Evolutionary conservation across 1,284 basidiomycete genomes (phyloP).

Genomic region (Filobasidium uniguttulatum): DNA sequence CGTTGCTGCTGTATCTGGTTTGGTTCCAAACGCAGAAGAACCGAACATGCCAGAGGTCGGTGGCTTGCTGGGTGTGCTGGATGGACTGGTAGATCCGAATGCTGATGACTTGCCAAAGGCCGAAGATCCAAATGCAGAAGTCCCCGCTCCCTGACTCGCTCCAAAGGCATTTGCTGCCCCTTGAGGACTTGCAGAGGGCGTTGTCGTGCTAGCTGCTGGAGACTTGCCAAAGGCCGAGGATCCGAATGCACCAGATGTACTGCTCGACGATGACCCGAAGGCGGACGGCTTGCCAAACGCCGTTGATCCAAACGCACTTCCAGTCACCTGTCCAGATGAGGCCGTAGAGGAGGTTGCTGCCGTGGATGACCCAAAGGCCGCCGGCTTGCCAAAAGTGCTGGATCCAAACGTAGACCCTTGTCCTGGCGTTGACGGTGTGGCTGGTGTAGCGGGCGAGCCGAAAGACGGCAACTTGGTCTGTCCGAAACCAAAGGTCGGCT

Average conservation of each 20-base stretch:
- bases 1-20: background rate
- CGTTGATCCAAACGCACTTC: slow-evolving; percentile 12
- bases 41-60: too few relatives aligned
- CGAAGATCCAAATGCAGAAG: slow-evolving; percentile 1
- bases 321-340: background rate
- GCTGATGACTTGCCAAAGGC: slow-evolving; percentile 14
- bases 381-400: too few relatives aligned
- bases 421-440: background rate
- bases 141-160: too few relatives aligned
- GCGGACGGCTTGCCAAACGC: slow-evolving; percentile 11
- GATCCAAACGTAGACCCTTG: too few relatives aligned
- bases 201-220: background rate
- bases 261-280: background rate
- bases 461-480: too few relatives aligned
- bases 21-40: background rate
- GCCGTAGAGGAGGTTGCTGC: background rate
- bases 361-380: slow-evolving; percentile 11
- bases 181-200: background rate
- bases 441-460: background rate
- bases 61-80: too few relatives aligned
- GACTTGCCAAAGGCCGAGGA: slow-evolving; percentile 8
- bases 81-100: slow-evolving; percentile 14
- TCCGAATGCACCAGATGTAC: background rate
- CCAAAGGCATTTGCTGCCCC: background rate
- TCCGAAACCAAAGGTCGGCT: too few relatives aligned